Evolutionary conservation across 2,329 filamentous ascomycete genomes (phyloP).

Genomic region (Huntiella abstrusa): DNA sequence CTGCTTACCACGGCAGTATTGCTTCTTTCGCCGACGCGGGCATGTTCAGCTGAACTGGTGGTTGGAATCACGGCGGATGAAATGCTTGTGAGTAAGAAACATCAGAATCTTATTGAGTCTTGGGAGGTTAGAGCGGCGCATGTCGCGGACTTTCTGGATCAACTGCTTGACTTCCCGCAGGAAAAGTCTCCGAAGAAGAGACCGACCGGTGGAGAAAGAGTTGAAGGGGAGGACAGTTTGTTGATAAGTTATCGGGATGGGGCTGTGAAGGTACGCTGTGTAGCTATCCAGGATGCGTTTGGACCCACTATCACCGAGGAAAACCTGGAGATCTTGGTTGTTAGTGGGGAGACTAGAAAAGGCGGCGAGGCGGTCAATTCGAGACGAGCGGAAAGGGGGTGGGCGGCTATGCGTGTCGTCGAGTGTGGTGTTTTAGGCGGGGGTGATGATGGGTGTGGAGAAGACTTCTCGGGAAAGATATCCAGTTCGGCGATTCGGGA

Average conservation of each 20-base stretch:
- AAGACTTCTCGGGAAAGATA: constrained; percentile 64
- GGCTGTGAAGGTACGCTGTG: constrained; percentile 51
- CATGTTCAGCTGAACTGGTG: constrained; percentile 36
- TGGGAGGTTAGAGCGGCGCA: constrained; percentile 57
- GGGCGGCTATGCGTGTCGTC: constrained; percentile 58
- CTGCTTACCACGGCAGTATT: constrained; percentile 75
- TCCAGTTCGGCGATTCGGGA: constrained; percentile 73
- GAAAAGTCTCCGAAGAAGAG: constrained; percentile 8
- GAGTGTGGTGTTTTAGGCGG: constrained; percentile 65
- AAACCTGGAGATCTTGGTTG: constrained; percentile 58
- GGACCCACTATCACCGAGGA: constrained; percentile 78
- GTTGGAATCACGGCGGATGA: constrained; percentile 81
- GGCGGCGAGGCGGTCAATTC: constrained; percentile 76
- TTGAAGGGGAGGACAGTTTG: constrained; percentile 10
- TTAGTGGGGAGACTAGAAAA: constrained; percentile 71
- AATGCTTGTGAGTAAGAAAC: constrained; percentile 76
- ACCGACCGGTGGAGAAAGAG: too few species aligned
- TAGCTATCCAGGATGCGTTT: constrained; percentile 72
- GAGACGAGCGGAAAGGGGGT: constrained; percentile 57
- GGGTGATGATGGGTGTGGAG: constrained; percentile 19
- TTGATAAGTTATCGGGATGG: constrained; percentile 37
- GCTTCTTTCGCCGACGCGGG: constrained; percentile 29
- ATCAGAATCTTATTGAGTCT: constrained; percentile 57
- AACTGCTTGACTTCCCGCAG: constrained; percentile 15
- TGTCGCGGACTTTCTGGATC: constrained; percentile 50